Evolutionary conservation across 192 early-diverging fungal species (phyloP), one percentile per base, ranked within the genome.

Genomic region (Mycoemilia scoparia): DNA sequence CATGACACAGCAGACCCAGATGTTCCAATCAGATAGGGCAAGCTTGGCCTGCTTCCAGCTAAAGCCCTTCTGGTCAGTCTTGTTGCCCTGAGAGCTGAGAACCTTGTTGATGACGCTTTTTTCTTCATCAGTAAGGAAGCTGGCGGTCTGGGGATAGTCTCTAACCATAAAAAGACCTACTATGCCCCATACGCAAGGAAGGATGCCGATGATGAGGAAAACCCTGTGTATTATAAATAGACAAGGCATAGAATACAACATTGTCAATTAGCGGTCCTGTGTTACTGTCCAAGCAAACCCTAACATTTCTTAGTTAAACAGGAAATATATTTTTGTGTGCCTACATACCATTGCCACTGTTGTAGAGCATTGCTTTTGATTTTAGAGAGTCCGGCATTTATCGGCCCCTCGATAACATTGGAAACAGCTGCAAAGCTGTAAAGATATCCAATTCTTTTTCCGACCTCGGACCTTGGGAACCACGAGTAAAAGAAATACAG

Each of bases 401-500:
- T 32, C 27, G 59, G 59, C 8, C 59, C 53, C 14, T 56, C 42
- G 16, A 40, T 13, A 7, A 62, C 49, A 1, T 54, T 54, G 38
- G 52, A 52, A 4, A 56, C 14, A 2, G 52, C 59, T 0, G 59
- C 36, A 33, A 52, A 56, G 0, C 52, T 45, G 40, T 49, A 62
- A 29, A 62, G 56, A 29, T 51, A 51, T n/a, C 59, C 59, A 32
- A 51, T 54, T 16, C 48, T 46, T 19, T 36, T 53, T 12, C 49
- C 44, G 30, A 62, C 53, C 24, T 42, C 28, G 9, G 41, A 29
- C 1, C 49, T 41, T 17, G 53, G 59, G 28, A 56, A 62, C 53
- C 59, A 62, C 33, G 45, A 56, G 13, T 52, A 62, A 15, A 62
- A 56, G 24, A 52, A 62, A 36, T 62, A 62, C 25, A 62, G 31